Base-by-base conservation (phyloP, 2,329 filamentous ascomycete genomes). In the Fusarium avenaceum region DNA sequence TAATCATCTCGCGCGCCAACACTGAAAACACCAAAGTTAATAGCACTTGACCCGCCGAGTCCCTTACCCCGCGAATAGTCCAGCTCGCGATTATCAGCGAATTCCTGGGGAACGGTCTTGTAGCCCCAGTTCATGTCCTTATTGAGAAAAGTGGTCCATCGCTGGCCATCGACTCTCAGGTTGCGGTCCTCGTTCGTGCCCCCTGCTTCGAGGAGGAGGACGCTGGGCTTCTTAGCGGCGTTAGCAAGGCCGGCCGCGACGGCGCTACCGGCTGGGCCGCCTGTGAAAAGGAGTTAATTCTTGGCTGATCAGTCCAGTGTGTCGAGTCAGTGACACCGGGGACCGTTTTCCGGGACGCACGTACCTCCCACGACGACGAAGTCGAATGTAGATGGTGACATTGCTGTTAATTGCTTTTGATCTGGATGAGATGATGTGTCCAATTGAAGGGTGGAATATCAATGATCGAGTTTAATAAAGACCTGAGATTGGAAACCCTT, bases 131-230 rank as follows among this genome's bases (percentile, higher is more conserved):
- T 87, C 63, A 88, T 76, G 10, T 82, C 78, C 7, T 76, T 54
- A 38, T 85, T 82, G 64, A 79, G 76, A 40, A 85, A 84, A 0
- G 85, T 85, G 3, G 80, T 70, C 75, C 84, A 91, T 46, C 88
- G 82, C 68, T 90, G 82, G n/a, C 82, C 86, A 47, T 83, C 81
- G 14, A 85, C 80, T 3, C 84, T 83, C 10, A 84, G 77, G 10
- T 79, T 74, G 7, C 74, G 77, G 58, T 85, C 82, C 3, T 83
- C 80, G 47, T 88, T 85, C 9, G 69, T 48, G 3, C 80, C 77
- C 13, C 89, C 89, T 2, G 88, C 88, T 76, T 91, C 89, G 4
- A 91, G 76, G 1, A 91, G 80, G 3, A 90, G 82, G 2, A 91
- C 83, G 0, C 74, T 80, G 0, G 88, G 88, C 10, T 76, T 79